Conservation (phyloP, 495 filamentous ascomycete species). For the Neurospora pannonica region DNA sequence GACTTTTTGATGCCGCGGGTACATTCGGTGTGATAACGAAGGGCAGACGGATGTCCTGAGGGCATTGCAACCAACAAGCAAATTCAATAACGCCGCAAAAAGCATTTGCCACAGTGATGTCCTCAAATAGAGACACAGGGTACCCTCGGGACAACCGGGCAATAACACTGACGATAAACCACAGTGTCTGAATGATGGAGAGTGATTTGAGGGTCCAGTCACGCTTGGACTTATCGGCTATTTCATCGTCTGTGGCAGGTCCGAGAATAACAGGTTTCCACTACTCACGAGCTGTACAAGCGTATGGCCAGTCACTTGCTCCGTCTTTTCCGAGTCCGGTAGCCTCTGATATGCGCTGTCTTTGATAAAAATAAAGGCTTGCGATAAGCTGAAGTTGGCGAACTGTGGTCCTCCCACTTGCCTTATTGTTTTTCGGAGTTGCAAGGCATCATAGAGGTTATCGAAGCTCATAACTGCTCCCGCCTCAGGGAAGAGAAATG, state of each 20-base stretch:
- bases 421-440: neutral
- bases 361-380: neutral
- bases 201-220: neutral
- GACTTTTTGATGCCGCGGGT: rapidly evolving
- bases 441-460: rapidly evolving
- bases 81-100: neutral
- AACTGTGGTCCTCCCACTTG: neutral
- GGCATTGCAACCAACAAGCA: neutral
- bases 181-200: neutral
- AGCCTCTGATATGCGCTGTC: neutral
- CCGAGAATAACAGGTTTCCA: neutral
- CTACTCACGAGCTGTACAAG: neutral
- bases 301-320: rapidly evolving
- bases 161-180: neutral
- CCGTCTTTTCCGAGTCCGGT: neutral
- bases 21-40: rapidly evolving
- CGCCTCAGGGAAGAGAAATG: neutral
- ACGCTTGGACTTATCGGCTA: neutral
- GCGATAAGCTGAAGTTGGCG: neutral
- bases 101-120: neutral
- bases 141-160: neutral
- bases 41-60: neutral
- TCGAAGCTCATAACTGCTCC: neutral
- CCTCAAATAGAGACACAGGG: neutral
- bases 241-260: neutral